Base-by-base conservation (phyloP, 306 rosid species). In the Cicer bijugum region DNA sequence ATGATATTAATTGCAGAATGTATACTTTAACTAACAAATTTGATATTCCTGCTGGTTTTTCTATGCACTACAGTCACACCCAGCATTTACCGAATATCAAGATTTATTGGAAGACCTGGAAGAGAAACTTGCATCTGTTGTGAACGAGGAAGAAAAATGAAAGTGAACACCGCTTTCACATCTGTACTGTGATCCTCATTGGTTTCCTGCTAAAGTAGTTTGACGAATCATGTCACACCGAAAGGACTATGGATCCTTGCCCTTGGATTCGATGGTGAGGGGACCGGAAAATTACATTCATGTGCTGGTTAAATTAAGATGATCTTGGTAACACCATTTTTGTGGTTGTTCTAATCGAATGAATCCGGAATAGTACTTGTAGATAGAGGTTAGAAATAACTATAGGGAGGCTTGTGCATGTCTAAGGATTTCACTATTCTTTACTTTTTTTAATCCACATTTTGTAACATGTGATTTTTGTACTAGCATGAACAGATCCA, bases 61-160 rank as follows among this genome's bases (percentile, higher is more conserved):
- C 12, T 79, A 23, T 81, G 75, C 57, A 61, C 78, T 15, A 70
- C 84, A 88, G 92, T 85, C 90, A 12, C 91, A 91, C 72, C 77
- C 86, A 1, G 78, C 86, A 53, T 91, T 91, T 67, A 74, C 59
- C 35, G 93, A 91, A 65, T 91, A 85, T 77, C 91, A 87, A 68
- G 95, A 91, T 89, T 87, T 89, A 72, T 77, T 94, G 37, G 89
- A 78, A 79, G 89, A 91, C 83, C 87, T 94, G 78, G 91, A 90
- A 61, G 88, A 83, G 75, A 89, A 74, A 80, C 95, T 94, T 75
- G 75, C 90, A 12, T 79, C 95, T 53, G 69, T 85, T 40, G 67
- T 79, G 69, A 79, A 75, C 61, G 78, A 56, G 67, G 90, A 84
- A 69, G 82, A 78, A 67, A 73, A 74, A 48, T 84, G 75, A 84